Conservation (phyloP, 148 eudicot species). For the Silene uniflora region DNA sequence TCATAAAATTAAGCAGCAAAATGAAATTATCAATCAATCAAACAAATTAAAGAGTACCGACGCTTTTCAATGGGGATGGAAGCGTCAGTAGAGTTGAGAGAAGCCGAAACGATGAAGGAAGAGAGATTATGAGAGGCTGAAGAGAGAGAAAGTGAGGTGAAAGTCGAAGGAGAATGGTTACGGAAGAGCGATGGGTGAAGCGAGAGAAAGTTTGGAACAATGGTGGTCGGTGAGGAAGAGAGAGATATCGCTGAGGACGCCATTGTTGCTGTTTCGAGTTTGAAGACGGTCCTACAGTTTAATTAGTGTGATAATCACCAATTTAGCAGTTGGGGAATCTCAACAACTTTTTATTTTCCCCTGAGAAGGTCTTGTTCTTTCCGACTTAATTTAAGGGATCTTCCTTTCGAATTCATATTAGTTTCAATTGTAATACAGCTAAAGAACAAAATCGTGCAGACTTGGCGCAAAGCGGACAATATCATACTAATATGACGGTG, state of each 20-base stretch:
- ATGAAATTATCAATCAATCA: neutral
- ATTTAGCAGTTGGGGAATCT: neutral
- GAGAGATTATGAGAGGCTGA: constrained; percentile 23
- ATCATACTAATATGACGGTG: too few relatives aligned
- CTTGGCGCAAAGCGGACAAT: too few relatives aligned
- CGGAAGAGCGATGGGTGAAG: constrained; percentile 18
- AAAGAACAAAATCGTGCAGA: too few relatives aligned
- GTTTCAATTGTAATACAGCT: too few relatives aligned
- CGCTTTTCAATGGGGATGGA: constrained; percentile 73
- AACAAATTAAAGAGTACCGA: constrained; percentile 20
- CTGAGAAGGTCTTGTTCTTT: too few relatives aligned
- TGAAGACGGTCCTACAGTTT: neutral
- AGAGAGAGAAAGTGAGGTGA: constrained; percentile 39
- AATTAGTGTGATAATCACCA: neutral
- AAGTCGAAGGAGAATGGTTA: constrained; percentile 9
- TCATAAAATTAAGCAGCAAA: neutral
- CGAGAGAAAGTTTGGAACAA: constrained; percentile 24
- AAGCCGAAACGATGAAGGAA: constrained; percentile 31
- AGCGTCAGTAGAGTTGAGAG: constrained; percentile 32
- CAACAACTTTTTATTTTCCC: too few relatives aligned
- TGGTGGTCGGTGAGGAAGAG: constrained; percentile 34
- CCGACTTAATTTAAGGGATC: too few relatives aligned
- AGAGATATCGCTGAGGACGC: constrained; percentile 56
- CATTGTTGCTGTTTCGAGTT: constrained; percentile 31
- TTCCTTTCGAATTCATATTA: too few relatives aligned